Percentiles rank a stretch among this genome's conserved stretches.
phyloP scores from a whole-genome alignment of 768 basidiomycete genomes.

The Tricholoma matsutake region DNA sequence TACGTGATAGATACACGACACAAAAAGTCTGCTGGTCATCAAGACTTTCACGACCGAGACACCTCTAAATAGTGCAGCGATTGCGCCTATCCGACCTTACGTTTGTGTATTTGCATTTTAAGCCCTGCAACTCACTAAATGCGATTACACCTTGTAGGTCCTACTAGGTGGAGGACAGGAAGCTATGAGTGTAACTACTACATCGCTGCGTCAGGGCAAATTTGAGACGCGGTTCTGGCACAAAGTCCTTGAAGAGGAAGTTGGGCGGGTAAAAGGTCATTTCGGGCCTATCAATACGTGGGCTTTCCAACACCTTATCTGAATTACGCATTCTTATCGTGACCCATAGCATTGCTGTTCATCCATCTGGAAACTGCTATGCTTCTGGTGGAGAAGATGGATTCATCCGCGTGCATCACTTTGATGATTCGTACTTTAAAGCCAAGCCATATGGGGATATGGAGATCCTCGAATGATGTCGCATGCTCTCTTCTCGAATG shows the following conservation, averaged over 20 bases:
- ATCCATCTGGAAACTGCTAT: slow-evolving; percentile 84
- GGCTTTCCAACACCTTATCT: slow-evolving; percentile 29
- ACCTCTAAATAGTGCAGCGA: slow-evolving; percentile 89
- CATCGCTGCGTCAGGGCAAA: slow-evolving; percentile 89
- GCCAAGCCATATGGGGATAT: slow-evolving; percentile 89
- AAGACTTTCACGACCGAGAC: slow-evolving; percentile 95
- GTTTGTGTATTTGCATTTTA: slow-evolving; percentile 36
- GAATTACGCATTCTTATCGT: slow-evolving; percentile 1
- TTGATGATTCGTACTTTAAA: slow-evolving; percentile 92
- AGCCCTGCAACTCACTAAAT: neutral
- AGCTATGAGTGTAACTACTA: slow-evolving; percentile 96
- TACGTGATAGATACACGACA: slow-evolving; percentile 70
- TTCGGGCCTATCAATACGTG: slow-evolving; percentile 97
- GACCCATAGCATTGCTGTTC: slow-evolving; percentile 76
- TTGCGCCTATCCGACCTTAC: slow-evolving; percentile 83
- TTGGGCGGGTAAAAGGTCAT: slow-evolving; percentile 95
- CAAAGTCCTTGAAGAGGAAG: slow-evolving; percentile 93
- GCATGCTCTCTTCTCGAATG: neutral
- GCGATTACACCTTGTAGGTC: slow-evolving; percentile 43
- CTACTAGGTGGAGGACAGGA: slow-evolving; percentile 97
- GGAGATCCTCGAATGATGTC: slow-evolving; percentile 53
- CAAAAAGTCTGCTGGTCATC: slow-evolving; percentile 83
- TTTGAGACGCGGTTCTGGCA: slow-evolving; percentile 99
- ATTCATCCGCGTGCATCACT: slow-evolving; percentile 88
- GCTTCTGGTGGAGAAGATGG: slow-evolving; percentile 98